Base-by-base conservation (phyloP, 1,284 basidiomycete species). In the Rhodotorula sp. region DNA sequence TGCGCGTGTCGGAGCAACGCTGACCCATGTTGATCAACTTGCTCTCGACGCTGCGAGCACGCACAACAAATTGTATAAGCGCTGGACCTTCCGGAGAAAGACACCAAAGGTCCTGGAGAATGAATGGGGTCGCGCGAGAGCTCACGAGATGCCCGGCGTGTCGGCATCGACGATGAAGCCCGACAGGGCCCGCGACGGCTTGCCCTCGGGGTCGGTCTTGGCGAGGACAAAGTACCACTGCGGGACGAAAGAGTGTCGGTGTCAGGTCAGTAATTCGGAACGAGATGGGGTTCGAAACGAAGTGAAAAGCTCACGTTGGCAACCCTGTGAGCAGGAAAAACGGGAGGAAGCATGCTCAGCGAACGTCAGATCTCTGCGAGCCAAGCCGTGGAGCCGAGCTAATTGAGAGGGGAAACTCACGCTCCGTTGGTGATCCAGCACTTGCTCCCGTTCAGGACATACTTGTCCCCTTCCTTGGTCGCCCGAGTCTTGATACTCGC, bases 21-120 rank as follows among this genome's bases (percentile, higher is more conserved):
- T 87, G 86, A 60, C 85, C 86, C 85, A 87, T 86, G 80, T 87
- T 87, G 76, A 87, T 83, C 76, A 86, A 84, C 80, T 86, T 86
- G 79, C 84, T 85, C 62, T 84, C 84, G 31, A 83, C 69, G 15
- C 60, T 61, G 47, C 29, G 74, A 76, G 52, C 39, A n/a, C 16
- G 12, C 29, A 14, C 23, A 48, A 64, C 31, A 26, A 48, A 14
- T 43, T 10, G 39, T 12, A 43, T 43, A 3, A 26, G 6, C 14
- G 54, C 57, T 15, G 48, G 20, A 10, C 31, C 23, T 14, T 18
- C 23, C 26, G 58, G 8, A 51, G 6, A 26, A 26, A 8, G 6
- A 34, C 26, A 23, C n/a, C 23, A 5, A 20, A 10, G 31, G 6
- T 4, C 39, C 26, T 46, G 29, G 47, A 20, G 7, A 29, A 49